Evolutionary conservation across 2,329 filamentous ascomycete species (phyloP).

Genomic region (Colletotrichum simmondsii): DNA sequence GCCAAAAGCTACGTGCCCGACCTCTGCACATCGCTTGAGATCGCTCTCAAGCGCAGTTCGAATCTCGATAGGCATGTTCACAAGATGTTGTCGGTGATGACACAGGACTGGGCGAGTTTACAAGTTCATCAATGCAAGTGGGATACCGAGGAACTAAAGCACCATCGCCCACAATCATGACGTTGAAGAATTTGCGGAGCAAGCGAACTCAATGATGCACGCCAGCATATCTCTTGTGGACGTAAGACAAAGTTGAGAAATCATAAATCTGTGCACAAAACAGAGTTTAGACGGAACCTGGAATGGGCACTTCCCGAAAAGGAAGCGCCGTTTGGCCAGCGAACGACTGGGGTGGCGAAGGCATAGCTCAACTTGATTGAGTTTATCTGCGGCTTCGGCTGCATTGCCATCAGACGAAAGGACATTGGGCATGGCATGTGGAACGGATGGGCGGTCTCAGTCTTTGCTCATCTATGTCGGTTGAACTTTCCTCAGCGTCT

Average conservation of each 20-base stretch:
- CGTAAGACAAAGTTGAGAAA: neutral
- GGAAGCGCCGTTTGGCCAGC: neutral
- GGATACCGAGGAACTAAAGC: neutral
- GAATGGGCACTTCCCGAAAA: neutral
- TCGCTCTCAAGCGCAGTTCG: neutral
- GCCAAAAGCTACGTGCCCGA: conserved; percentile 4
- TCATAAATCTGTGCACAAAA: neutral
- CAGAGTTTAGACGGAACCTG: neutral
- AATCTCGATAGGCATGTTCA: conserved; percentile 21
- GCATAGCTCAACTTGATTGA: neutral
- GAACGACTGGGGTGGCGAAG: neutral
- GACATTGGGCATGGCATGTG: neutral
- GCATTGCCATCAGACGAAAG: neutral
- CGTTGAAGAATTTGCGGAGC: neutral
- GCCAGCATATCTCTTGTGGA: neutral
- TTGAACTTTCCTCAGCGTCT: neutral
- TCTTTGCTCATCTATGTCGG: neutral
- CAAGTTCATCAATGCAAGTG: neutral
- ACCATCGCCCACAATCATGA: neutral
- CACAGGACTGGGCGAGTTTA: no score
- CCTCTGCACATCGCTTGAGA: neutral
- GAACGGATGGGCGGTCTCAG: neutral
- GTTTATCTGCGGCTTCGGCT: neutral
- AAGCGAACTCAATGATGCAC: neutral
- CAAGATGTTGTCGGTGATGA: neutral